A percentile compares a stretch with the other conserved stretches of the same genome.
These are phyloP conservation scores for Capsicum pubescens DNA, from an alignment of 257 asterid genomes.

Conservation along the genomic window DNA sequence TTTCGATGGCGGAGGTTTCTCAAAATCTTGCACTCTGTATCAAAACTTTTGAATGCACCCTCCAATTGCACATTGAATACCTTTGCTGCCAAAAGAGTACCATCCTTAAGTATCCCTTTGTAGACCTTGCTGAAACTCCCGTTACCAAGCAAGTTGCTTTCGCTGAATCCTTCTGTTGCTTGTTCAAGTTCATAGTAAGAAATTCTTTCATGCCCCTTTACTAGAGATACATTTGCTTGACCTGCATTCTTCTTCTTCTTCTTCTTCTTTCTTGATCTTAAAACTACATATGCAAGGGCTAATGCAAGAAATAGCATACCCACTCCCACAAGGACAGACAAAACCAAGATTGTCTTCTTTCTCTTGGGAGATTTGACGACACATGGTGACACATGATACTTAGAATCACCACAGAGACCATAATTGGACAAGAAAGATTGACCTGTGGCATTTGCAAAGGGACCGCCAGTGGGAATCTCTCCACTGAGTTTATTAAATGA, in stretches of 20 bases:
- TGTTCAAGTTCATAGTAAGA: not conserved
- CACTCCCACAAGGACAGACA: not conserved
- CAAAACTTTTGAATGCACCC: conserved; percentile 20
- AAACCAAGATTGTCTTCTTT: not conserved
- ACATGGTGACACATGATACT: not conserved
- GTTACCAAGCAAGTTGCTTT: not conserved
- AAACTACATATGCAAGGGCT: not conserved
- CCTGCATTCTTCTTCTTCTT: not conserved
- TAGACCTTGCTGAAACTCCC: conserved; percentile 28
- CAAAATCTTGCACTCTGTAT: not conserved
- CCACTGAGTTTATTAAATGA: conserved; percentile 9
- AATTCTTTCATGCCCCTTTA: conserved; percentile 13
- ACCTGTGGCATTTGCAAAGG: not conserved
- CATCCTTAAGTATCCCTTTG: conserved; percentile 19
- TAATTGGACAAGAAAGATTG: conserved; percentile 13
- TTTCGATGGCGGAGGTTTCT: conserved; percentile 8
- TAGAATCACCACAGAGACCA: not conserved
- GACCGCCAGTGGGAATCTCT: conserved; percentile 6
- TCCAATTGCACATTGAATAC: not conserved
- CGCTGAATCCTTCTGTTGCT: not conserved
- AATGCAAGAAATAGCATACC: not conserved
- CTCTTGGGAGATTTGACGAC: not conserved
- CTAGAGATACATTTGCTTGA: not conserved
- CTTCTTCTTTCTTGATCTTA: not conserved
- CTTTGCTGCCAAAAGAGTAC: not conserved